These are phyloP conservation scores for Arthroderma uncinatum DNA, from an alignment of 2,329 filamentous ascomycete species.

Conservation along the genomic window DNA sequence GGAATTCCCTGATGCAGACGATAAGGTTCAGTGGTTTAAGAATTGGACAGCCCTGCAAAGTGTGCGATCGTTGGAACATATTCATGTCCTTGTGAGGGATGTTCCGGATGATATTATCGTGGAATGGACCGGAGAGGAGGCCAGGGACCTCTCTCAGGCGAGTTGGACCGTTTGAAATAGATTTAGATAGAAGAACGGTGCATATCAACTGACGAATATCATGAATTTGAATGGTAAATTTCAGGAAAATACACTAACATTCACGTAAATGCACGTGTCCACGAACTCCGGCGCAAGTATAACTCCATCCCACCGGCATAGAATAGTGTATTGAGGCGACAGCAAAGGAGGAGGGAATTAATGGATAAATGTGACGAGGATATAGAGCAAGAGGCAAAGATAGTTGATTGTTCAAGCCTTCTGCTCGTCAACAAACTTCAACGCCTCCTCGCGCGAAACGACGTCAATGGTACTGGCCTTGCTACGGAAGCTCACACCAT, in stretches of 20 bases:
- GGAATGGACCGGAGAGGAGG: constrained; percentile 35
- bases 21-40: constrained; percentile 53
- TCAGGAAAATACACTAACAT: neutral
- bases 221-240: neutral
- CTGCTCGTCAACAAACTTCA: constrained; percentile 91
- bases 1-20: constrained; percentile 25
- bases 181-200: neutral
- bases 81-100: constrained; percentile 44
- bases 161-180: neutral
- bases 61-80: constrained; percentile 47
- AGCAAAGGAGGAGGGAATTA: neutral
- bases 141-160: neutral
- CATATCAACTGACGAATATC: neutral
- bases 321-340: neutral
- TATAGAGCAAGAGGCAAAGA: neutral
- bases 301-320: neutral
- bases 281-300: neutral
- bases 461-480: constrained; percentile 94
- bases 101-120: constrained; percentile 35
- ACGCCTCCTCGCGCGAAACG: constrained; percentile 71
- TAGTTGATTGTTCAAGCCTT: constrained; percentile 28
- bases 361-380: neutral
- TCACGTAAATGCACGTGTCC: neutral
- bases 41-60: constrained; percentile 52
- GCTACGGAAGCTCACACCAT: constrained; percentile 81